Evolutionary conservation across 2,329 filamentous ascomycete species (phyloP), one percentile per base, ranked within the genome.

Genomic region (Trichophyton schoenleinii): DNA sequence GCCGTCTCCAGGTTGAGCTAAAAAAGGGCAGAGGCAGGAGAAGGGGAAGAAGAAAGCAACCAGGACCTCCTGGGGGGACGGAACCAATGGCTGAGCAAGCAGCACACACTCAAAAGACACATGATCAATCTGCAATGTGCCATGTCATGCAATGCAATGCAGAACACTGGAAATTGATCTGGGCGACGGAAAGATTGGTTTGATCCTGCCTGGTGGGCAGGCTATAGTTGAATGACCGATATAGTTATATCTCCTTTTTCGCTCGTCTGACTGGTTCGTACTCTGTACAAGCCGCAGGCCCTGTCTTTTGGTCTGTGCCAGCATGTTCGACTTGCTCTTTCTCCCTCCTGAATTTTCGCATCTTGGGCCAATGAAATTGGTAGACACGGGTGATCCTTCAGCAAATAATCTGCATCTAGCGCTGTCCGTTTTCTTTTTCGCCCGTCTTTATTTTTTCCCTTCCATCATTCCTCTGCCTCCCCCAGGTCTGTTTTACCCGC

Each of bases 121-220:
- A 55, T 55, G 49, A 55, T 36, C 49, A 55, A 55, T 55, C 49
- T 55, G 49, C 49, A 55, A 55, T 55, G 49, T 55, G 49, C 49
- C 49, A 55, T 55, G 49, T 55, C 31, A 55, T 55, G 49, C 49
- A 55, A 55, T 55, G 49, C 49, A 55, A 55, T 55, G 49, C 49
- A 55, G 13, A 34, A 20, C 49, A 8, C 25, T 55, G 25, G 49
- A 34, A 34, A 34, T 36, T 55, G 13, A n/a, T n/a, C n/a, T 44
- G 13, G 49, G 34, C 49, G 7, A n/a, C 25, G n/a, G 49, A 55
- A 11, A 36, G 34, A 18, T 28, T n/a, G 13, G 49, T 28, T 55
- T 55, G 25, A 36, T 34, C 44, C 44, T 48, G 44, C 20, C n/a
- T 3, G 44, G 44, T 48, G 46, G 49, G 28, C 49, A 18, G 28